Base-by-base conservation (phyloP, 768 basidiomycete species). In the Trametes coccinea region DNA sequence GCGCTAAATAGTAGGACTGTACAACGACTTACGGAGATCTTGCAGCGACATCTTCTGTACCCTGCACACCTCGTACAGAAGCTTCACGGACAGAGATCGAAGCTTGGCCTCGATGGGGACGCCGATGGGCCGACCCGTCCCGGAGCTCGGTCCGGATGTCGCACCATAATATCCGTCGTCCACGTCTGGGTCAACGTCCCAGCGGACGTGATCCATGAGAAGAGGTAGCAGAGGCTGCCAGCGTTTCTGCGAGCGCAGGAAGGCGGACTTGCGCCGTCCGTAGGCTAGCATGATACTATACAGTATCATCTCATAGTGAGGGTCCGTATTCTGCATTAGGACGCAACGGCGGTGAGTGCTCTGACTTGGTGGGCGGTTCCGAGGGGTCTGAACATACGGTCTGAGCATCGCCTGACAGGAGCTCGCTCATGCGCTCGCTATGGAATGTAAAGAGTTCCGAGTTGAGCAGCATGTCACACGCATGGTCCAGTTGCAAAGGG, bases 21-120 rank as follows among this genome's bases (percentile, higher is more conserved):
- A 22, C 22, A 22, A 22, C 13, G 5, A 79, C 90, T 65, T 69
- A 93, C 93, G 79, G n/a, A 98, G 76, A 73, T 97, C 95, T 50
- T 82, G 81, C 16, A 83, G 73, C 7, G 86, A 84, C 61, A 96
- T 74, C 66, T 90, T 93, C 73, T 96, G 95, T 53, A 97, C 89
- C 53, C 93, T 80, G 73, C 93, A 95, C 6, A 98, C 89, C 75
- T 98, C 95, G 66, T 98, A 99, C 59, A 99, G 78, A 39, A 96
- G 71, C 59, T 82, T 80, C 14, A 93, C 82, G 34, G 88, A 82
- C 39, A 95, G 78, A 54, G 84, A 76, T 67, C 92, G 78, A 33
- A 98, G 74, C 67, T 91, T 89, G 22, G 87, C 90, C 72, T 96
- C 95, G 62, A 96, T 94, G 11, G 91, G 89, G 16, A 92, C 79